A percentile compares a stretch with the other conserved stretches of the same genome.
Evolutionary conservation across 192 early-diverging fungal genomes (phyloP).

Genomic region (Backusella luteola): DNA sequence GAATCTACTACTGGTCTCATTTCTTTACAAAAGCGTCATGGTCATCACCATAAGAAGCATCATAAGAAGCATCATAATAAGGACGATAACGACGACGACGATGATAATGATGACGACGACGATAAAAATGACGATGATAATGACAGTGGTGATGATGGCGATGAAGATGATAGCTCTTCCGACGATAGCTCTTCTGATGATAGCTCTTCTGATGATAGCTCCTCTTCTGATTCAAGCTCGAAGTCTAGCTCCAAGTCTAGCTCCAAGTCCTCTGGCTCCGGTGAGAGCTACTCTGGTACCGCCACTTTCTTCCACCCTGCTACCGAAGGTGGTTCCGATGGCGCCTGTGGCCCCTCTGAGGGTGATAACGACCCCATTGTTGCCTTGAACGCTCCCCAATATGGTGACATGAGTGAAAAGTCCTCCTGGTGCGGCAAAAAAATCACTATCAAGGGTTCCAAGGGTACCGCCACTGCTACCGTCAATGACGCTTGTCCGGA

Average conservation of each 20-base stretch:
- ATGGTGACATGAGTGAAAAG: conserved; percentile 23
- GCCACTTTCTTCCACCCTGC: conserved; percentile 33
- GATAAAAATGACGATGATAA: too few relatives aligned
- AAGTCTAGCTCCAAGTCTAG: neutral
- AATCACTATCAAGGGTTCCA: conserved; percentile 24
- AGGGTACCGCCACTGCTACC: conserved; percentile 47
- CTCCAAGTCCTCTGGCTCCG: neutral
- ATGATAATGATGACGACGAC: neutral
- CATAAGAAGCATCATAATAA: neutral
- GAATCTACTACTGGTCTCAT: neutral
- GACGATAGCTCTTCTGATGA: neutral
- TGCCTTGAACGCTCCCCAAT: conserved; percentile 26
- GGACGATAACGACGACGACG: neutral
- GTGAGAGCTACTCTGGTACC: conserved; percentile 10
- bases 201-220: neutral
- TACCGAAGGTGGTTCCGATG: conserved; percentile 23
- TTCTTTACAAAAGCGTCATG: neutral
- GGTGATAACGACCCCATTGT: conserved; percentile 3
- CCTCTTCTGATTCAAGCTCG: neutral
- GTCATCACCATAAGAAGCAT: neutral
- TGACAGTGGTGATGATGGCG: too few relatives aligned
- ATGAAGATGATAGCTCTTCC: neutral
- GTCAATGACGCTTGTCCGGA: conserved; percentile 52
- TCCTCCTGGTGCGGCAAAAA: conserved; percentile 30
- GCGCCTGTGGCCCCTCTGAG: conserved; percentile 31